These are phyloP conservation scores for Coemansia umbellata DNA, from an alignment of 192 early-diverging fungal genomes.

Conservation along the genomic window DNA sequence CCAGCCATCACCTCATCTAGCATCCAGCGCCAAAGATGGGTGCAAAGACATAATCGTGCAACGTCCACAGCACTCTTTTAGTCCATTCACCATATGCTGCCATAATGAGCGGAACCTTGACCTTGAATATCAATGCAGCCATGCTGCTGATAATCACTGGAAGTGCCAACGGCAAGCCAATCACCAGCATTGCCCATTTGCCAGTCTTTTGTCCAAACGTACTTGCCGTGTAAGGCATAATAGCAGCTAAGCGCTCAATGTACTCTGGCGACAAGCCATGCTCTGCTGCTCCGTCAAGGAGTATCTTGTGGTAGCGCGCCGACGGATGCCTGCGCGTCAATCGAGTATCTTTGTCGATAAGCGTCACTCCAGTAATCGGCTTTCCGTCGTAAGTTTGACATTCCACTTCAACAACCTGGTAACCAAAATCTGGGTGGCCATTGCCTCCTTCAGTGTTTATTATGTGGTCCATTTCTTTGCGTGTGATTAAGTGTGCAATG, in stretches of 20 bases:
- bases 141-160: slow-evolving; percentile 9
- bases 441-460: slow-evolving; percentile 47
- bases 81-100: slow-evolving; percentile 17
- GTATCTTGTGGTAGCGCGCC: slow-evolving; percentile 32
- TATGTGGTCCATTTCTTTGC: slow-evolving; percentile 37
- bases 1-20: too few relatives aligned
- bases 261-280: slow-evolving; percentile 31
- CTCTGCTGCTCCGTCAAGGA: slow-evolving; percentile 38
- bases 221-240: slow-evolving; percentile 21
- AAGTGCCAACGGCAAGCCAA: slow-evolving; percentile 15
- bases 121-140: slow-evolving; percentile 17
- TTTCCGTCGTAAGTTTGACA: slow-evolving; percentile 31
- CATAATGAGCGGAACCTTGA: slow-evolving; percentile 19
- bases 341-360: slow-evolving; percentile 13
- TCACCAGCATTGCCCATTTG: slow-evolving; percentile 14
- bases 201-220: slow-evolving; percentile 27
- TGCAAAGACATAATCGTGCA: slow-evolving; percentile 30
- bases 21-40: slow-evolving; percentile 36
- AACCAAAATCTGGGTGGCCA: slow-evolving; percentile 44
- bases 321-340: slow-evolving; percentile 24
- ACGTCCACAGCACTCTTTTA: slow-evolving; percentile 15
- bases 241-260: slow-evolving; percentile 17
- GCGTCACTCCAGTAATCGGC: slow-evolving; percentile 17
- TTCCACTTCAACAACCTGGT: slow-evolving; percentile 22
- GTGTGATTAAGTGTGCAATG: slow-evolving; percentile 38